Percentiles rank a stretch among this genome's conserved stretches.
Evolutionary conservation across 2,329 filamentous ascomycete genomes (phyloP).

Genomic region (Boeremia lycopersici): DNA sequence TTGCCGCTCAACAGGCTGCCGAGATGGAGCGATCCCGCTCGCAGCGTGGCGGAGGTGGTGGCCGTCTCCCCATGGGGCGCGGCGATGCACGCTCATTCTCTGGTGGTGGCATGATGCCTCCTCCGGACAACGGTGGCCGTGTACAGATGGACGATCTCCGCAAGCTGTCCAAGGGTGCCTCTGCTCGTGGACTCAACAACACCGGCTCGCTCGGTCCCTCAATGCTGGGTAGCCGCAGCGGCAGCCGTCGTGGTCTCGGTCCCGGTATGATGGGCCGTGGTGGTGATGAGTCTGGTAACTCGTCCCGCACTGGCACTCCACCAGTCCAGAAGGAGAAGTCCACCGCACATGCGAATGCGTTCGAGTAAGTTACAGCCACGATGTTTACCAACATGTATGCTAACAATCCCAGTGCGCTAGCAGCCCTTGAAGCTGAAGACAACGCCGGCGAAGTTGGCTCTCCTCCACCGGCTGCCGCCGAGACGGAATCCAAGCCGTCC

Average conservation of each 20-base stretch:
- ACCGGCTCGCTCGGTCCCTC: constrained; percentile 73
- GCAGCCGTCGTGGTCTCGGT: constrained; percentile 78
- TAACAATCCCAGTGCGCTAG: constrained; percentile 56
- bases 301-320: constrained; percentile 88
- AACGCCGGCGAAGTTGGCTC: constrained; percentile 64
- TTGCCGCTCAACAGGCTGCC: constrained; percentile 78
- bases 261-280: constrained; percentile 68
- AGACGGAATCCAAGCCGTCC: constrained; percentile 42
- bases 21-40: constrained; percentile 67
- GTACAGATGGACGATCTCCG: constrained; percentile 91
- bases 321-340: constrained; percentile 67
- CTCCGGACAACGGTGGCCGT: constrained; percentile 74
- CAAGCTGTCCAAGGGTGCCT: constrained; percentile 70
- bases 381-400: not conserved
- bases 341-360: constrained; percentile 80
- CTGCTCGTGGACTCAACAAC: constrained; percentile 62
- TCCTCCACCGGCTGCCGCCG: constrained; percentile 67
- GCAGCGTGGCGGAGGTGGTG: constrained; percentile 72
- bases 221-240: constrained; percentile 86
- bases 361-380: constrained; percentile 71
- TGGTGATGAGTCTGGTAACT: constrained; percentile 83
- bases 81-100: constrained; percentile 88
- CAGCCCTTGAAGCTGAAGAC: constrained; percentile 61
- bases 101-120: constrained; percentile 70
- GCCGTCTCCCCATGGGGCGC: constrained; percentile 76